These are phyloP conservation scores for Aspergillus nanangensis DNA, from an alignment of 495 filamentous ascomycete genomes.

Conservation along the genomic window DNA sequence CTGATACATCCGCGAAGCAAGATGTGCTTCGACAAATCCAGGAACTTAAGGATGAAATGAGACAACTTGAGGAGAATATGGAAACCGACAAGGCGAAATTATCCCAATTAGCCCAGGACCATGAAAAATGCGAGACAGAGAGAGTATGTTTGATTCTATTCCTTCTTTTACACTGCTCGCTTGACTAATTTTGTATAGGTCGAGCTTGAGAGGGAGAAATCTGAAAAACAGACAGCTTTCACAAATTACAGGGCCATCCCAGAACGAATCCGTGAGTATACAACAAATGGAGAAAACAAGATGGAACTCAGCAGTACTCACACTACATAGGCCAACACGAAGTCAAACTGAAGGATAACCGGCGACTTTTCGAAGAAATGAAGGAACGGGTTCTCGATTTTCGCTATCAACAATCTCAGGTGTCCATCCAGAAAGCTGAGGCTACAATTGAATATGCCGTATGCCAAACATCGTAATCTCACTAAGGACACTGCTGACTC, in stretches of 20 bases:
- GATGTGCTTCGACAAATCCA: slow-evolving; percentile 41
- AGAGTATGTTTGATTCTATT: slow-evolving; percentile 25
- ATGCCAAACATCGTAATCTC: slow-evolving; percentile 10
- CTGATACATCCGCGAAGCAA: slow-evolving; percentile 57
- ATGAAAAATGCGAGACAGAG: slow-evolving; percentile 23
- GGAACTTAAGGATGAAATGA: slow-evolving; percentile 38
- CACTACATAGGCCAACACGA: slow-evolving; percentile 51
- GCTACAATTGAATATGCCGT: slow-evolving; percentile 62
- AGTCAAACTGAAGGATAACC: slow-evolving; percentile 37
- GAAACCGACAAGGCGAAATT: slow-evolving; percentile 32
- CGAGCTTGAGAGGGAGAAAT: slow-evolving; percentile 49
- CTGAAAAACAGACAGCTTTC: slow-evolving; percentile 53
- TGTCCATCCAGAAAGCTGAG: slow-evolving; percentile 58
- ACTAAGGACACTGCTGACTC: slow-evolving; percentile 10
- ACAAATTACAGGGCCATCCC: slow-evolving; percentile 63
- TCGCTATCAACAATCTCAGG: slow-evolving; percentile 47
- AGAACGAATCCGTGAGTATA: slow-evolving; percentile 61
- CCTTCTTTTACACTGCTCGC: not conserved
- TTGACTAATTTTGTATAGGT: slow-evolving; percentile 28
- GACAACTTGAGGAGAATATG: slow-evolving; percentile 28
- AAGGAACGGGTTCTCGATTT: slow-evolving; percentile 37
- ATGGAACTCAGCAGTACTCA: too few species aligned
- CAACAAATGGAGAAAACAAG: too few species aligned
- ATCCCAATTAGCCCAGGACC: slow-evolving; percentile 26
- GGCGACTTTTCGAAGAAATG: slow-evolving; percentile 38